Evolutionary conservation across 768 basidiomycete genomes (phyloP).

Genomic region (Suillus hirtellus): DNA sequence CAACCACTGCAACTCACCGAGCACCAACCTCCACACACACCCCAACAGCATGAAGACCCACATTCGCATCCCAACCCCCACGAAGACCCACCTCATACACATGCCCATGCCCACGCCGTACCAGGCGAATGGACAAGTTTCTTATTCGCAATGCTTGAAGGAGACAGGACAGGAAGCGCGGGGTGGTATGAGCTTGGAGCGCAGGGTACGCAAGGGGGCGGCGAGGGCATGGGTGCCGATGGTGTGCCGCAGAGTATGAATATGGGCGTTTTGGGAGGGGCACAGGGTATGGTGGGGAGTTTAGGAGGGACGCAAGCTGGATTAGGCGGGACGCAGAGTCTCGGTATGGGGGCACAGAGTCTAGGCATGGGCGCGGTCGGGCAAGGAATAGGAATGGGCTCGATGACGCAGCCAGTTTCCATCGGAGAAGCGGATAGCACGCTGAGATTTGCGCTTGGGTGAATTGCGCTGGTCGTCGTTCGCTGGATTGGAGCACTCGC

Average conservation of each 20-base stretch:
- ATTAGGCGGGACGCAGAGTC: background rate
- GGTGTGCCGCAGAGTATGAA: slow-evolving; percentile 6
- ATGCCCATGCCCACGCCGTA: background rate
- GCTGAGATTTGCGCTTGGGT: slow-evolving; percentile 32
- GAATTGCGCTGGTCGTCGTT: slow-evolving; percentile 10
- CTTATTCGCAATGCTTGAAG: slow-evolving; percentile 35
- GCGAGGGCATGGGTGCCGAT: background rate
- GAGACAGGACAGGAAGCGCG: slow-evolving; percentile 24
- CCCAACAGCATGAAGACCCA: background rate
- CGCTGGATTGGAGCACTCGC: background rate
- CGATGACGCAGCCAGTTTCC: slow-evolving; percentile 14
- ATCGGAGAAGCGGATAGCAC: slow-evolving; percentile 30
- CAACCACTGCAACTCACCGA: background rate
- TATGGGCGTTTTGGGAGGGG: background rate
- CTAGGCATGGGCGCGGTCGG: background rate
- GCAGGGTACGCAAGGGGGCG: background rate
- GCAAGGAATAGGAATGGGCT: slow-evolving; percentile 4
- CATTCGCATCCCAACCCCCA: slow-evolving; percentile 3
- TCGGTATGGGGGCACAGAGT: background rate
- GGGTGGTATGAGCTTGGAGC: slow-evolving; percentile 34
- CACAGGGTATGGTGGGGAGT: background rate
- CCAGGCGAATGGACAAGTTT: slow-evolving; percentile 35
- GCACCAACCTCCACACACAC: background rate
- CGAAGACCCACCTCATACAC: slow-evolving; percentile 3
- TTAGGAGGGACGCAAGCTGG: background rate